Conservation (phyloP, 2,329 filamentous ascomycete genomes). For the Aspergillaceae sp. region DNA sequence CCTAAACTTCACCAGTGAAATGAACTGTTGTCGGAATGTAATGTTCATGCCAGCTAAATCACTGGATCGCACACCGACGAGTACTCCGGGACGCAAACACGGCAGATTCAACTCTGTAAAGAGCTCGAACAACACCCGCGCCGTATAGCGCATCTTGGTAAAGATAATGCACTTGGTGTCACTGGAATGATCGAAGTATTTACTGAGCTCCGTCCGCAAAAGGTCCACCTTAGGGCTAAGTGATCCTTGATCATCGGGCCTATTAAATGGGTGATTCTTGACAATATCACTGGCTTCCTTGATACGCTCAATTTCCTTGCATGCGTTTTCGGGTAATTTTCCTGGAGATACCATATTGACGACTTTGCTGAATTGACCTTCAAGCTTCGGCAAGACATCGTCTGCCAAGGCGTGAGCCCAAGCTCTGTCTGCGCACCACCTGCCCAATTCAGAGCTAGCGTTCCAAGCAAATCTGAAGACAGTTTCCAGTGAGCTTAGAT, state of each 20-base stretch:
- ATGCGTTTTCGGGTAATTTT: constrained; percentile 32
- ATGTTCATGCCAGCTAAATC: constrained; percentile 51
- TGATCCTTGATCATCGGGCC: constrained; percentile 27
- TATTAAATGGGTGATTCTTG: constrained; percentile 41
- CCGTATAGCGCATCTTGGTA: constrained; percentile 69
- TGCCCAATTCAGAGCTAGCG: constrained; percentile 60
- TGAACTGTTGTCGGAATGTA: constrained; percentile 64
- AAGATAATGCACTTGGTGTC: constrained; percentile 76
- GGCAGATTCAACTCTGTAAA: constrained; percentile 52
- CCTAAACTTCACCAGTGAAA: constrained; percentile 59
- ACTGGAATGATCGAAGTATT: constrained; percentile 52
- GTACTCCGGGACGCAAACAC: constrained; percentile 51
- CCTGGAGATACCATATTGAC: constrained; percentile 1
- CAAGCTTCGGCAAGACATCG: constrained; percentile 52
- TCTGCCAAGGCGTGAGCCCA: constrained; percentile 65
- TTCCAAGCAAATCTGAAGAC: constrained; percentile 53
- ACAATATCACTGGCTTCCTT: constrained; percentile 52
- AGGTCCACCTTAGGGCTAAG: constrained; percentile 66
- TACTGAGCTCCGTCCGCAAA: constrained; percentile 52
- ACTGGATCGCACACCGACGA: constrained; percentile 54
- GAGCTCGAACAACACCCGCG: constrained; percentile 61
- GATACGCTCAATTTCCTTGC: constrained; percentile 49
- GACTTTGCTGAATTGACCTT: constrained; percentile 37
- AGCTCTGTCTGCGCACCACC: constrained; percentile 76
- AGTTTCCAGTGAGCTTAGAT: constrained; percentile 45